Evolutionary conservation across 179 eudicot species (phyloP), one percentile per base, ranked within the genome.

Genomic region (Beta corolliflora): DNA sequence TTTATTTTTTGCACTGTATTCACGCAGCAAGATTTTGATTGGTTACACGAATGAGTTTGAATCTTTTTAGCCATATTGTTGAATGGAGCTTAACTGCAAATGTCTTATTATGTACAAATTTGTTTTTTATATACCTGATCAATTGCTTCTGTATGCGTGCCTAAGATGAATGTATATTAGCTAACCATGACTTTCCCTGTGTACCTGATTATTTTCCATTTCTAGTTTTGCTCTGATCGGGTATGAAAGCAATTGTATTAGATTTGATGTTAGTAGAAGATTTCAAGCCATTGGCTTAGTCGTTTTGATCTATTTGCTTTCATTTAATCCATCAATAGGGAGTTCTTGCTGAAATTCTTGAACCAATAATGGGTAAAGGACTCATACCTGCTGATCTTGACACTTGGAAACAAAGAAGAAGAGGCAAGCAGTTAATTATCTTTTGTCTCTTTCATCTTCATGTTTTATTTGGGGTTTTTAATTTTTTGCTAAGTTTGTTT

Each of bases 341-440:
- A 81, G 99, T 97, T 84, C 98, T 97, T 78, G 98, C 99, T 73
- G 99, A 97, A 87, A 94, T 97, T 64, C 89, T 97, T 75, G 99
- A 97, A 85, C 99, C 99, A 80, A 97, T 97, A 79, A 97, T 97
- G 99, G 99, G 99, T 56, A 97, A 97, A 88, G 99, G 99, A 81
- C 94, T 97, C 73, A 97, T 97, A 84, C 99, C 99, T 79, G 99
- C 99, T 58, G 98, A 97, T 85, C 91, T 94, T 77, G 90, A 87
- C 75, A 97, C 98, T 59, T 97, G 99, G 99, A 97, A 97, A 89
- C 94, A 89, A 82, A 92, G 99, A 85, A 91, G 99, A 92, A 88
- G 99, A 93, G 99, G 99, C 93, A 83, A 88, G 89, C 79, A 80
- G 71, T 64, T 82, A 45, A 50, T 70, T 78, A 46, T 76, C 60